Evolutionary conservation across 2,329 filamentous ascomycete species (phyloP).

Genomic region (Raffaelea ambrosiae): DNA sequence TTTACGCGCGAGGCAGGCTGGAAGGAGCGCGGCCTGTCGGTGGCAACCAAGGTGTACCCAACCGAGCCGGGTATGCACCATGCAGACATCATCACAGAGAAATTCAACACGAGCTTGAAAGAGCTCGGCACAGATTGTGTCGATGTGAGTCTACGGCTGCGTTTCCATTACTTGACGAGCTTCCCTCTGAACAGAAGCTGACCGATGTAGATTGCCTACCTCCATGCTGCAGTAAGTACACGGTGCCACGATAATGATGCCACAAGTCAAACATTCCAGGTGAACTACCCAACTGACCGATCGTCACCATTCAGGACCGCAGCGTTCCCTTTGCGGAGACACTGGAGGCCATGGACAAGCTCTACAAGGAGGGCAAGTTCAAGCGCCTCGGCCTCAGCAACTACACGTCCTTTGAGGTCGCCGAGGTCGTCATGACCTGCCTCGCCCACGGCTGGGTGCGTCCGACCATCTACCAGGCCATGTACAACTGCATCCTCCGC

Average conservation of each 20-base stretch:
- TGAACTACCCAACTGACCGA: slow-evolving; percentile 1
- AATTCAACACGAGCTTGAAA: slow-evolving; percentile 57
- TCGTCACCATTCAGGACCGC: slow-evolving; percentile 9
- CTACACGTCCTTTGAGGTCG: slow-evolving; percentile 68
- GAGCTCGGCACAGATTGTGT: slow-evolving; percentile 65
- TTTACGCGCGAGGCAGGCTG: slow-evolving; percentile 68
- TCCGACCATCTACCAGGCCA: slow-evolving; percentile 67
- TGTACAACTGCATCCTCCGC: slow-evolving; percentile 51
- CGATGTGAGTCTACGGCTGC: slow-evolving; percentile 41
- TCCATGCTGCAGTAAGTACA: slow-evolving; percentile 51
- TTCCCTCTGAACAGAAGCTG: no score
- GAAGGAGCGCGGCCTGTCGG: slow-evolving; percentile 67
- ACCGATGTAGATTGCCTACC: slow-evolving; percentile 52
- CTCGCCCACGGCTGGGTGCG: slow-evolving; percentile 59
- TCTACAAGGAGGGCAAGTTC: slow-evolving; percentile 66
- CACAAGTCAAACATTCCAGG: no score
- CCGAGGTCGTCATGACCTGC: slow-evolving; percentile 62
- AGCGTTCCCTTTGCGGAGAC: slow-evolving; percentile 44
- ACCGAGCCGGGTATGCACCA: slow-evolving; percentile 48
- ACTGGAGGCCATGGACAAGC: slow-evolving; percentile 55
- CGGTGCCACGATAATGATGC: background rate
- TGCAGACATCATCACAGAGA: slow-evolving; percentile 50
- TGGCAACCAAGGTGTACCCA: slow-evolving; percentile 77
- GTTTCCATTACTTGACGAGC: no score
- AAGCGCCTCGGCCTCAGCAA: slow-evolving; percentile 62